phyloP scores from a whole-genome alignment of 23 red algal species.

The Gracilaria domingensis region DNA sequence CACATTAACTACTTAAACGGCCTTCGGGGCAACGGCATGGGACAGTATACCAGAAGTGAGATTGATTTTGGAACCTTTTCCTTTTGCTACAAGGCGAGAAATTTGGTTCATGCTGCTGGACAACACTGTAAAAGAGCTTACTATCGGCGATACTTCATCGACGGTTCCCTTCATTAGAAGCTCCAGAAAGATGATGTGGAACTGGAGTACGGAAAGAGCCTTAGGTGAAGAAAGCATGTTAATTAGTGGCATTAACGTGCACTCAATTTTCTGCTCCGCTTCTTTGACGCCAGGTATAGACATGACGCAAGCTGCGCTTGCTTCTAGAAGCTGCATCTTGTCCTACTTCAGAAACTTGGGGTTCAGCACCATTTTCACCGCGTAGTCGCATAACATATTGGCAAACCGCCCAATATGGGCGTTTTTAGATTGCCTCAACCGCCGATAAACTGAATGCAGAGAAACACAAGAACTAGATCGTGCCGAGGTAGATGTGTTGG shows the following conservation, averaged over 20 bases:
- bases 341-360: constrained; percentile 25
- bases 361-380: constrained; percentile 17
- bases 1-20: constrained; percentile 13
- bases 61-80: background rate
- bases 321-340: constrained; percentile 59
- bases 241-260: constrained; percentile 29
- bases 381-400: constrained; percentile 40
- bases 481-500: background rate
- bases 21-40: constrained; percentile 40
- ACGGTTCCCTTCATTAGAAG: constrained; percentile 20
- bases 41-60: constrained; percentile 34
- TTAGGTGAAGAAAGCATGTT: constrained; percentile 1
- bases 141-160: constrained; percentile 10
- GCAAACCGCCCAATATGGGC: constrained; percentile 17
- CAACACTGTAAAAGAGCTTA: constrained; percentile 35
- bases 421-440: background rate
- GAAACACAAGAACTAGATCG: constrained; percentile 46
- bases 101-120: constrained; percentile 39
- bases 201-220: constrained; percentile 17
- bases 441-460: constrained; percentile 31
- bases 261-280: constrained; percentile 30
- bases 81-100: background rate
- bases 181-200: background rate
- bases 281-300: constrained; percentile 26
- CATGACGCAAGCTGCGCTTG: constrained; percentile 38